Evolutionary conservation across 1,284 basidiomycete species (phyloP), one percentile per base, ranked within the genome.

Genomic region (Bondarzewia mesenterica): DNA sequence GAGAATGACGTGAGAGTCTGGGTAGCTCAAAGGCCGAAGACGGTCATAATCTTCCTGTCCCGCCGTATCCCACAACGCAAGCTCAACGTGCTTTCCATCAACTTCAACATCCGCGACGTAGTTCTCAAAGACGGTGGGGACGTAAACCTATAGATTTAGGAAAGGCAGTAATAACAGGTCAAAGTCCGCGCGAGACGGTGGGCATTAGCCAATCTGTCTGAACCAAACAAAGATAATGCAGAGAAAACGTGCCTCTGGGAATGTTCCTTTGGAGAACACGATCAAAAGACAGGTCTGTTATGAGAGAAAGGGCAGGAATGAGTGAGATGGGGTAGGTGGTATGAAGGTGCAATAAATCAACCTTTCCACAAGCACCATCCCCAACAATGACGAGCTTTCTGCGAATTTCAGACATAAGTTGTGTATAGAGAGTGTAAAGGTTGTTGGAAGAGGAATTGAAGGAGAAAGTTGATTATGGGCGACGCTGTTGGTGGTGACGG

Each of bases 51-150:
- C 71, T 60, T 87, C 85, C 67, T 87, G 85, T 50, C 85, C 85
- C 41, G 84, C 84, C 54, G 85, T 88, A 81, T 88, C 85, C 85
- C 84, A 88, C 42, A 88, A 69, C 22, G 84, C 84, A 51, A 88
- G 75, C 65, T 86, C 84, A 58, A 87, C 81, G 62, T 83, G 78
- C 67, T 85, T 85, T 54, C 80, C 82, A 57, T 85, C 82, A 45
- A 85, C 81, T 66, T 84, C 82, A 54, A 85, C 81, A 63, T 85
- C 80, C 55, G 80, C 80, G 48, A 82, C 82, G 62, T 84, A 77
- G 69, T 77, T 77, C 67, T 87, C 85, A 58, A 88, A 88, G 40
- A 87, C 84, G 53, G 84, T 87, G 21, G 85, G 84, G 50, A 85
- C 79, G 65, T 87, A 87, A 27, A 68, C 67, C 67, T 69, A 38